phyloP scores from a whole-genome alignment of 345 rosid genomes.

The Ceriops zippeliana region DNA sequence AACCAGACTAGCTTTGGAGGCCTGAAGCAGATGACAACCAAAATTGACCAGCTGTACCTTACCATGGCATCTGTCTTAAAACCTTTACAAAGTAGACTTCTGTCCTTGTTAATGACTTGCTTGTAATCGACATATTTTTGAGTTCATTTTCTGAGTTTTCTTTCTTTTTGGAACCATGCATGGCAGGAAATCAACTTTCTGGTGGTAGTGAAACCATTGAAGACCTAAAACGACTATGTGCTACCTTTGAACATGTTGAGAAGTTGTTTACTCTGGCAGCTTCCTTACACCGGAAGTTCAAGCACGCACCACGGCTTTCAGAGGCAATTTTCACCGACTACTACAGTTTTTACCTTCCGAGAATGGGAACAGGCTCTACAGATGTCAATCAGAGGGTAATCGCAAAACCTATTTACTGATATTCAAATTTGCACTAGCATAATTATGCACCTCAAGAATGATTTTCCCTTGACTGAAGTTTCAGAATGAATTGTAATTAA shows the following conservation, averaged over 20 bases:
- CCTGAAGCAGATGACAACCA: slow-evolving; percentile 64
- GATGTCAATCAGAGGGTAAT: slow-evolving; percentile 43
- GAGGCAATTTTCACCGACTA: slow-evolving; percentile 69
- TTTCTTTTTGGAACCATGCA: background rate
- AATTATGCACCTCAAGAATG: background rate
- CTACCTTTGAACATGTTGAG: slow-evolving; percentile 73
- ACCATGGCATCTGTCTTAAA: slow-evolving; percentile 57
- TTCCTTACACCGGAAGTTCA: slow-evolving; percentile 80
- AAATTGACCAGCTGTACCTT: slow-evolving; percentile 69
- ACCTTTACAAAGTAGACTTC: slow-evolving; percentile 53
- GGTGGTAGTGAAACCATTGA: slow-evolving; percentile 47
- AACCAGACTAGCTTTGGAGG: slow-evolving; percentile 66
- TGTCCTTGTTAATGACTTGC: slow-evolving; percentile 12
- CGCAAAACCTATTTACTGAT: background rate
- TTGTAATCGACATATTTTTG: background rate
- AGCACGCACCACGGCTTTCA: slow-evolving; percentile 63
- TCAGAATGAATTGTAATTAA: background rate
- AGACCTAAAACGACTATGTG: slow-evolving; percentile 62
- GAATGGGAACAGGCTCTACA: slow-evolving; percentile 51
- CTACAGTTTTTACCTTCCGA: slow-evolving; percentile 49
- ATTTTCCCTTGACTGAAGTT: background rate
- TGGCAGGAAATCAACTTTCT: slow-evolving; percentile 56
- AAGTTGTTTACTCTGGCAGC: slow-evolving; percentile 71
- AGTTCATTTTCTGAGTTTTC: background rate
- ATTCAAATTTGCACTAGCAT: background rate